Evolutionary conservation across 306 rosid species (phyloP).

Genomic region (Hippophae tibetana): DNA sequence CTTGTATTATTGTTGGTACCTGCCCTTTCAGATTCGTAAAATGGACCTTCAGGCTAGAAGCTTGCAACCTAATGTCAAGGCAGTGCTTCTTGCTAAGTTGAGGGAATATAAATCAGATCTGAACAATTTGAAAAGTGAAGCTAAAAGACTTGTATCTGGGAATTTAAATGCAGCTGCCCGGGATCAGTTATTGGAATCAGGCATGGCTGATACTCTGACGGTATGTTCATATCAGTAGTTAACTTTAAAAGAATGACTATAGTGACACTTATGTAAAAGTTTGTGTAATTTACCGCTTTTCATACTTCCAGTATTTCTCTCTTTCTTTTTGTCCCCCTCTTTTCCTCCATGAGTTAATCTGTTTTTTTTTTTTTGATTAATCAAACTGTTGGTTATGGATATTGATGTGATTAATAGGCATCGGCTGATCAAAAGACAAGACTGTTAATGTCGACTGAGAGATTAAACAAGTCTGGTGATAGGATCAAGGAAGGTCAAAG

Average conservation of each 20-base stretch:
- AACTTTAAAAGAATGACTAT: no score
- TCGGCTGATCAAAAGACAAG: slow-evolving; percentile 82
- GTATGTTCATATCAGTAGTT: slow-evolving; percentile 28
- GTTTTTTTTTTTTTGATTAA: background rate
- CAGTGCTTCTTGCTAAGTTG: slow-evolving; percentile 75
- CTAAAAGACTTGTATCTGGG: slow-evolving; percentile 65
- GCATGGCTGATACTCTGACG: slow-evolving; percentile 87
- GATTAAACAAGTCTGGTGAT: slow-evolving; percentile 57
- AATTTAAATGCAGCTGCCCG: slow-evolving; percentile 66
- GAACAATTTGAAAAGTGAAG: slow-evolving; percentile 76
- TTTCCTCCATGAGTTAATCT: no score
- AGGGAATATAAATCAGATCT: slow-evolving; percentile 93
- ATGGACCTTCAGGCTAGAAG: slow-evolving; percentile 95
- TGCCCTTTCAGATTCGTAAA: slow-evolving; percentile 48
- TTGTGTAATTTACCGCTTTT: no score
- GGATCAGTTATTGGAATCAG: slow-evolving; percentile 87
- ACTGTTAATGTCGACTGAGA: slow-evolving; percentile 69
- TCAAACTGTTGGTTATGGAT: slow-evolving; percentile 15
- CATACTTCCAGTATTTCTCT: no score
- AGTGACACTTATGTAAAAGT: no score
- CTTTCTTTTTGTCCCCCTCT: no score
- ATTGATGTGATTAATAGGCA: slow-evolving; percentile 45
- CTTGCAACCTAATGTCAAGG: slow-evolving; percentile 83
- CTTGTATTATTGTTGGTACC: slow-evolving; percentile 1
- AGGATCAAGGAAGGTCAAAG: slow-evolving; percentile 74